These are phyloP conservation scores for Poa pratensis DNA, from an alignment of 176 grass and related monocot species.

Conservation along the genomic window DNA sequence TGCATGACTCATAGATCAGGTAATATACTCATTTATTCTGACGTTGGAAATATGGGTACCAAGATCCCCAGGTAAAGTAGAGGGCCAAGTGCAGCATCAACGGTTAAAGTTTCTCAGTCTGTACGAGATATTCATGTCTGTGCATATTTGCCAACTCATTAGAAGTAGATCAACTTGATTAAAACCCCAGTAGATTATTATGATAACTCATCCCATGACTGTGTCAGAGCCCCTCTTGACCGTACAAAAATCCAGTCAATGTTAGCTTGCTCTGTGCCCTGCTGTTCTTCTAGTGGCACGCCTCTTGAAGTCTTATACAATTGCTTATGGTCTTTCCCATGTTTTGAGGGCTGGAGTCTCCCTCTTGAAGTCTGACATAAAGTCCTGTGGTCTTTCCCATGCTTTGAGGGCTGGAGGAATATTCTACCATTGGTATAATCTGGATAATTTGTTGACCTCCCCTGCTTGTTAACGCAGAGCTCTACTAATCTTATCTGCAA, in stretches of 20 bases:
- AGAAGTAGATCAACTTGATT: background rate
- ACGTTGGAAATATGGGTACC: background rate
- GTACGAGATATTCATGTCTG: background rate
- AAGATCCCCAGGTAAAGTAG: background rate
- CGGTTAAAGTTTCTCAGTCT: background rate
- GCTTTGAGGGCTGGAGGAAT: constrained; percentile 3
- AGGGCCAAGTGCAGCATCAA: background rate
- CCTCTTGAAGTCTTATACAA: background rate
- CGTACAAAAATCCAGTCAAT: background rate
- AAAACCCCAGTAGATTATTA: background rate
- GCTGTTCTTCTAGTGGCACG: background rate
- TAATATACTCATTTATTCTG: background rate
- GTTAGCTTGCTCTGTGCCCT: background rate
- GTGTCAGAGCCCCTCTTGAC: background rate
- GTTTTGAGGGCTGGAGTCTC: too few species aligned
- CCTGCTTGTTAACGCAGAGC: constrained; percentile 5
- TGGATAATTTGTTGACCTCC: background rate
- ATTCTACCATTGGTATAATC: constrained; percentile 3
- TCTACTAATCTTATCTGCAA: background rate
- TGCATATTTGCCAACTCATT: background rate
- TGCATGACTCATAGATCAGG: background rate
- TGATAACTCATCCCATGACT: background rate
- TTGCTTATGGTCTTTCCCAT: too few species aligned
- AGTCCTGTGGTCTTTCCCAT: background rate
- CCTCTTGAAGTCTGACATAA: too few species aligned